These are phyloP conservation scores for Hypsizygus ulmarius DNA, from an alignment of 1,284 basidiomycete species.

Conservation along the genomic window DNA sequence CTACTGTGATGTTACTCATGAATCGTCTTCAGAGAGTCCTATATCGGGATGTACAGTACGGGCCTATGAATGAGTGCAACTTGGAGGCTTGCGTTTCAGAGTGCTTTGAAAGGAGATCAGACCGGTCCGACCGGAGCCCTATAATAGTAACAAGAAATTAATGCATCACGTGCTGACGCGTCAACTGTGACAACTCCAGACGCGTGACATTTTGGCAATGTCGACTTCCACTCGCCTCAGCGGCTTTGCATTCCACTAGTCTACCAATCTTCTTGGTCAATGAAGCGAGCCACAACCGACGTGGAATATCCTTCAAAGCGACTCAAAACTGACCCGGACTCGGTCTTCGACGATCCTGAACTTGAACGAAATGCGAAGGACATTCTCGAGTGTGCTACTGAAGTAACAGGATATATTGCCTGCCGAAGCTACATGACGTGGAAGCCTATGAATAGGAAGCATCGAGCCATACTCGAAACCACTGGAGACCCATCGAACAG, in stretches of 20 bases:
- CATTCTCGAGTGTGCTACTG: slow-evolving; percentile 17
- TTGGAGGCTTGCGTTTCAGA: no score
- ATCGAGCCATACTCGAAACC: slow-evolving; percentile 19
- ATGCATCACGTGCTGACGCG: slow-evolving; percentile 7
- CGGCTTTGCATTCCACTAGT: neutral
- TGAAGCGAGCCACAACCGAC: slow-evolving; percentile 12
- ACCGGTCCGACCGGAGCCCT: no score
- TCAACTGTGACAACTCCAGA: neutral
- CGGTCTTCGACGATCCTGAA: slow-evolving; percentile 12
- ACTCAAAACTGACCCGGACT: slow-evolving; percentile 7
- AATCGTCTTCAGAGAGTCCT: no score
- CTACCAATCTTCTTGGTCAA: neutral
- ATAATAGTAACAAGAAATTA: neutral
- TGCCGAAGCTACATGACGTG: slow-evolving; percentile 45
- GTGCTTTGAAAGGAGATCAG: no score
- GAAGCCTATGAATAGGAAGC: slow-evolving; percentile 28
- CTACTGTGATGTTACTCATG: no score
- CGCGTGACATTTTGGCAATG: no score
- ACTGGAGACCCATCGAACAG: slow-evolving; percentile 12
- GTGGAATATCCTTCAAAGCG: slow-evolving; percentile 9
- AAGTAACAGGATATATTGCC: slow-evolving; percentile 34
- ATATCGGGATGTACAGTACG: no score
- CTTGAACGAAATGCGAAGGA: slow-evolving; percentile 13
- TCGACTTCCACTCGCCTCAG: neutral
- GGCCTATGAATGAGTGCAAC: no score